Evolutionary conservation across 163 green algal genomes (phyloP).

Genomic region (Chloromonas sp.): DNA sequence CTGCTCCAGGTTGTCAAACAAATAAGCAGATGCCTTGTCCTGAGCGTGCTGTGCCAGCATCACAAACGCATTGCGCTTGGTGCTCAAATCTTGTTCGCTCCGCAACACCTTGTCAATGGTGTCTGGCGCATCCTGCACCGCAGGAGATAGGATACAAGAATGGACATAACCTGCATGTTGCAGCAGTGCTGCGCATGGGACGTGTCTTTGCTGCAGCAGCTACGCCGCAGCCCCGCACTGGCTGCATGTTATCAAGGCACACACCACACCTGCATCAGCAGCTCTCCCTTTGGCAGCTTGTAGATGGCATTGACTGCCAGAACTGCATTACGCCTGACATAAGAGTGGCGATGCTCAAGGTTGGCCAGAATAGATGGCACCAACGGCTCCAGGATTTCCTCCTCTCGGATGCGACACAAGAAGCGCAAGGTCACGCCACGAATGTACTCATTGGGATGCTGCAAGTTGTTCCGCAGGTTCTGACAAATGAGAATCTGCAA

Average conservation of each 20-base stretch:
- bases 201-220: no score
- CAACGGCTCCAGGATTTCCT: conserved; percentile 97
- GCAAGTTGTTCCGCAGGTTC: conserved; percentile 98
- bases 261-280: conserved; percentile 62
- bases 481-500: conserved; percentile 98
- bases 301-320: conserved; percentile 92
- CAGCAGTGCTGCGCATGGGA: not conserved
- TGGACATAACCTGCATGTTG: not conserved
- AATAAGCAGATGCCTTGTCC: conserved; percentile 80
- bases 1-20: conserved; percentile 85
- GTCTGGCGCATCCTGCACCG: conserved; percentile 74
- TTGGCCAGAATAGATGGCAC: conserved; percentile 90
- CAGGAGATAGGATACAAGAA: no score
- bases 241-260: no score
- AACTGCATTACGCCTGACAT: conserved; percentile 94
- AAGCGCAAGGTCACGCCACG: conserved; percentile 88
- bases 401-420: conserved; percentile 78
- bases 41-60: conserved; percentile 84
- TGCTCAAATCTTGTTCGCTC: conserved; percentile 82
- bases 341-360: conserved; percentile 94
- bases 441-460: conserved; percentile 99
- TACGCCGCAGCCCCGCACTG: no score
- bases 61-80: conserved; percentile 90
- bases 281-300: conserved; percentile 92
- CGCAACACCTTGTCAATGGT: conserved; percentile 80